Base-by-base conservation (phyloP, 1,139 yeast species). In the Pichia sp. region DNA sequence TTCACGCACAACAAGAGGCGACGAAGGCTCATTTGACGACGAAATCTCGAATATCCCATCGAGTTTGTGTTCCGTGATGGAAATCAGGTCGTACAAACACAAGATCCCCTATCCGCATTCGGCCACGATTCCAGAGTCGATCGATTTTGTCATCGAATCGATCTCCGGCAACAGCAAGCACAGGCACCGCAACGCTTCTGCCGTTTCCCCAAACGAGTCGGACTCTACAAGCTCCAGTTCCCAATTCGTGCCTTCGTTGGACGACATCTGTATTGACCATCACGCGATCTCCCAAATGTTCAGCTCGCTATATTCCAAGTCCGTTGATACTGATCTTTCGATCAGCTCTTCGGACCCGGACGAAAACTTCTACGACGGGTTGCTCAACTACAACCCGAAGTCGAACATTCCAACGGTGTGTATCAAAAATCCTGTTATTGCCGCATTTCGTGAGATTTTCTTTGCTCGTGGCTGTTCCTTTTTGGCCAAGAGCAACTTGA, bases 401-500 rank as follows among this genome's bases (percentile, higher is more conserved):
- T 42, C 51, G 1, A 27, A 20, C 5, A 12, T 56, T 27, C 57
- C 57, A 7, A 33, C 27, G 8, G 44, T 53, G 14, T 46, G 49
- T 2, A 49, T 53, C 10, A 55, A 54, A 42, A 52, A 51, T 27
- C 58, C 61, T 20, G 40, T 63, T 14, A 68, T 74, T 17, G 58
- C 62, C 2, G 64, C 72, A 2, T 60, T 74, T 47, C 63, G 71
- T 24, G 72, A 70, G 48, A 68, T 75, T 4, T 71, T 73, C 20
- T 64, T 66, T 49, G 72, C 75, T 14, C 73, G 76, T 62, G 78
- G 78, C 6, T 72, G 74, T 3, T 64, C 75, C 0, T 69, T 63
- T 50, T 56, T 74, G 30, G 67, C 72, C 2, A 70, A 68, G 62
- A 61, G 63, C 24, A 66, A 65, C 31, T 63, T 64, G 9, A 12